Evolutionary conservation across 805 yeast genomes (phyloP).

Genomic region (Schwanniomyces occidentalis): DNA sequence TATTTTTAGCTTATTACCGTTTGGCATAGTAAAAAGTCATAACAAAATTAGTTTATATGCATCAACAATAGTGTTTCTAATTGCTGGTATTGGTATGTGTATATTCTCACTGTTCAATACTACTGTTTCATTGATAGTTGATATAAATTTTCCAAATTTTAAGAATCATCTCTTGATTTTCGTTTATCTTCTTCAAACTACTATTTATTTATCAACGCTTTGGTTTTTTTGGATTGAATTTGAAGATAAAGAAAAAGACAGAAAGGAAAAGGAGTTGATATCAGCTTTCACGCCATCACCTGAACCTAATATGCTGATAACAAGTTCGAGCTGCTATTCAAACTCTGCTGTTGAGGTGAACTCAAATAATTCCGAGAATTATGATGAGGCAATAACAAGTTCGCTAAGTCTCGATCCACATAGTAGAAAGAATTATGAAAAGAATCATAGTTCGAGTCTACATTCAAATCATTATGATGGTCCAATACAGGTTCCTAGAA

Average conservation of each 20-base stretch:
- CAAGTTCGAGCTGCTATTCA: slow-evolving; percentile 5
- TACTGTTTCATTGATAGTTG: slow-evolving; percentile 3
- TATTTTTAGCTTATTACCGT: neutral
- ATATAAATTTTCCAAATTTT: slow-evolving; percentile 4
- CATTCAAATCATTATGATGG: too few species aligned
- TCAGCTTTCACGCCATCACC: slow-evolving; percentile 10
- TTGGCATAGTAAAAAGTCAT: neutral
- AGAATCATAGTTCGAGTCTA: too few species aligned
- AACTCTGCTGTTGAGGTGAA: too few species aligned
- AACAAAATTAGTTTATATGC: slow-evolving; percentile 1
- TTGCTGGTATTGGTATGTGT: neutral
- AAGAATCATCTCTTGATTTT: slow-evolving; percentile 1
- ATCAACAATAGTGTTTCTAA: neutral
- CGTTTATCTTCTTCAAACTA: slow-evolving; percentile 1
- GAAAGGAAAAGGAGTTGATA: slow-evolving; percentile 10
- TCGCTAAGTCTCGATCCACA: too few species aligned
- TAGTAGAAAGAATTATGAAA: too few species aligned
- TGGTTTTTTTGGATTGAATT: slow-evolving; percentile 3
- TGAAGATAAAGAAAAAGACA: slow-evolving; percentile 1
- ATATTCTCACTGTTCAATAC: slow-evolving; percentile 4
- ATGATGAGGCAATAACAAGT: too few species aligned
- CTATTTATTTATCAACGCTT: neutral
- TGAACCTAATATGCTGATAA: neutral
- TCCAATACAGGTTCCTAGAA: too few species aligned
- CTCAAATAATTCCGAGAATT: too few species aligned